phyloP scores from a whole-genome alignment of 2,329 filamentous ascomycete species.

The Lachnellula cervina region DNA sequence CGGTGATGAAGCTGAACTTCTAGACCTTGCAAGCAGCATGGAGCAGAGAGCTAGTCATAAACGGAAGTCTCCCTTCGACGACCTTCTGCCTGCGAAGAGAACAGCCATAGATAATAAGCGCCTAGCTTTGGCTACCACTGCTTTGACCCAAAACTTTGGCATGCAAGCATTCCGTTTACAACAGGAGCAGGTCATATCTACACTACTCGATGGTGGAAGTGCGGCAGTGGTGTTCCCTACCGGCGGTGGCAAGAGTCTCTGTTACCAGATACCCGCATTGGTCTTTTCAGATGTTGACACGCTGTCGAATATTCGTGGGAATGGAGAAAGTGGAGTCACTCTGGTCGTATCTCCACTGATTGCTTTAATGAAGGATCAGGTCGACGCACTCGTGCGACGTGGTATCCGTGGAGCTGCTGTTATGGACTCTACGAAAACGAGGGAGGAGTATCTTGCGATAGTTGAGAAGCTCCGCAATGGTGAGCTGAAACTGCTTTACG shows the following conservation, averaged over 20 bases:
- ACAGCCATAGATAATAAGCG: background rate
- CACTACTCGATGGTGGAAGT: slow-evolving; percentile 39
- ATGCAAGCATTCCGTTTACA: slow-evolving; percentile 40
- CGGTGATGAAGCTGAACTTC: slow-evolving; percentile 15
- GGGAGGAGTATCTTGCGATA: slow-evolving; percentile 36
- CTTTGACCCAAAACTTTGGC: slow-evolving; percentile 37
- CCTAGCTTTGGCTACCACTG: slow-evolving; percentile 27
- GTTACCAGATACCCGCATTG: slow-evolving; percentile 41
- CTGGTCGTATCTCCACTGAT: slow-evolving; percentile 53
- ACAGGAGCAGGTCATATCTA: slow-evolving; percentile 41
- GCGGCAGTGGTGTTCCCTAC: slow-evolving; percentile 41
- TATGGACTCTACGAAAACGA: slow-evolving; percentile 50
- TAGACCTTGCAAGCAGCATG: slow-evolving; percentile 5
- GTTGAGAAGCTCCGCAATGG: slow-evolving; percentile 44
- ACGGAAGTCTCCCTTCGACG: background rate
- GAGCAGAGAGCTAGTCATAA: background rate
- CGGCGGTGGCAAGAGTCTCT: slow-evolving; percentile 39
- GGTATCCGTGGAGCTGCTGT: slow-evolving; percentile 47
- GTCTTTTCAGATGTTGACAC: slow-evolving; percentile 38
- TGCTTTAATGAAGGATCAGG: slow-evolving; percentile 57
- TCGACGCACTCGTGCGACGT: slow-evolving; percentile 46
- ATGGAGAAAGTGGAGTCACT: slow-evolving; percentile 41
- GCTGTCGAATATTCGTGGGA: slow-evolving; percentile 20
- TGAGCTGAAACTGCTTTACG: slow-evolving; percentile 50
- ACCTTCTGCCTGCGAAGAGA: slow-evolving; percentile 6